Percentiles rank a stretch among this genome's conserved stretches.
phyloP scores from a whole-genome alignment of 75 land plant genomes.

The Cupressus sempervirens region DNA sequence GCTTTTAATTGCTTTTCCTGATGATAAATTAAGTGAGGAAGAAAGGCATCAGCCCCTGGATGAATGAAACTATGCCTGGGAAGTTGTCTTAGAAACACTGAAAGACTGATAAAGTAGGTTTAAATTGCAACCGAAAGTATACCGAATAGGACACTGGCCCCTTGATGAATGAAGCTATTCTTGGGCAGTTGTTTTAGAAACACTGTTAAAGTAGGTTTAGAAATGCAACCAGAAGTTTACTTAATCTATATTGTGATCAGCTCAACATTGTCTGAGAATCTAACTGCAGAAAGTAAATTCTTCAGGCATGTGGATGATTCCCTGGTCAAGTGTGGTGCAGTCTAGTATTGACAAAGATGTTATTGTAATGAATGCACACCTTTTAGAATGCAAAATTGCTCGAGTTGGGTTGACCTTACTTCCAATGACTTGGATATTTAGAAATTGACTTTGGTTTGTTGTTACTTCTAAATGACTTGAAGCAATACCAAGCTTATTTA shows the following conservation, averaged over 20 bases:
- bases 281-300: not conserved
- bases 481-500: too few relatives aligned
- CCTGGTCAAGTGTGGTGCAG: not conserved
- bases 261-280: not conserved
- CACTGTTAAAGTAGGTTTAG: too few relatives aligned
- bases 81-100: too few relatives aligned
- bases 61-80: too few relatives aligned
- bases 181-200: too few relatives aligned
- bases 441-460: not conserved
- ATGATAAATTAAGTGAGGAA: too few relatives aligned
- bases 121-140: too few relatives aligned
- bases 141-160: too few relatives aligned
- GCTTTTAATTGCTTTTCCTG: too few relatives aligned
- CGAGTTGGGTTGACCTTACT: not conserved
- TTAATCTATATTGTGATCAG: not conserved
- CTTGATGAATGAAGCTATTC: too few relatives aligned
- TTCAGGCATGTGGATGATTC: not conserved
- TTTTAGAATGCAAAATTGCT: not conserved
- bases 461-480: too few relatives aligned
- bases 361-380: not conserved
- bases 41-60: too few relatives aligned
- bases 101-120: not conserved
- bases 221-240: not conserved
- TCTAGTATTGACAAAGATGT: not conserved
- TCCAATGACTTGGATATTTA: not conserved